Base-by-base conservation (phyloP, 306 rosid genomes). In the Benincasa hispida region DNA sequence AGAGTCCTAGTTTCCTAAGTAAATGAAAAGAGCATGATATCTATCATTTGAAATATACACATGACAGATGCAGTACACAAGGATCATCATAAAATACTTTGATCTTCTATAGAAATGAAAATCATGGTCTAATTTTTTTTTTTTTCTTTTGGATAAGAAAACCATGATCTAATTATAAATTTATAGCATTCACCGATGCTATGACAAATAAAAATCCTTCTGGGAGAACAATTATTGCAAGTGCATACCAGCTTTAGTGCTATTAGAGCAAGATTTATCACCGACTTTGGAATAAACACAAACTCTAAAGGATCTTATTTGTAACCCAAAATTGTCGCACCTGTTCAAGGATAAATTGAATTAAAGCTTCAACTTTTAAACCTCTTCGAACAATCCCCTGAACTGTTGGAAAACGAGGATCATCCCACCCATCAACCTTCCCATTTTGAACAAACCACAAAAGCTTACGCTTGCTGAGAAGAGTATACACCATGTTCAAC, bases 371-470 rank as follows among this genome's bases (percentile, higher is more conserved):
- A 74, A 93, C 62, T 84, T 93, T 93, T 80, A 93, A 82, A 66
- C 96, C 98, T 78, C 98, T 84, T 27, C 97, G 94, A 62, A 93
- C 93, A 79, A 93, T 93, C 77, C 98, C 98, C 82, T 91, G 98
- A 21, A 93, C 97, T 1, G 96, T 93, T 60, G 97, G 96, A 83
- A 93, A 91, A 22, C 98, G 89, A 32, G 97, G 87, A 83, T 93
- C 98, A 74, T 94, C 97, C 97, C 98, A 94, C 77, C 96, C 96
- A 81, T 90, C 96, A 78, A 94, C 99, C 84, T 81, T 85, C 55
- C 88, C 96, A 80, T 94, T 94, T 79, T 92, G 96, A 65, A 94
- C 99, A 81, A 94, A 94, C 99, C 97, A 94, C 30, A 94, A 83
- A 79, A 94, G 93, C 85, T 94, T 94, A 35, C 96, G 88, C 86